Conservation (phyloP, 192 early-diverging fungal genomes). For the Podila horticola region DNA sequence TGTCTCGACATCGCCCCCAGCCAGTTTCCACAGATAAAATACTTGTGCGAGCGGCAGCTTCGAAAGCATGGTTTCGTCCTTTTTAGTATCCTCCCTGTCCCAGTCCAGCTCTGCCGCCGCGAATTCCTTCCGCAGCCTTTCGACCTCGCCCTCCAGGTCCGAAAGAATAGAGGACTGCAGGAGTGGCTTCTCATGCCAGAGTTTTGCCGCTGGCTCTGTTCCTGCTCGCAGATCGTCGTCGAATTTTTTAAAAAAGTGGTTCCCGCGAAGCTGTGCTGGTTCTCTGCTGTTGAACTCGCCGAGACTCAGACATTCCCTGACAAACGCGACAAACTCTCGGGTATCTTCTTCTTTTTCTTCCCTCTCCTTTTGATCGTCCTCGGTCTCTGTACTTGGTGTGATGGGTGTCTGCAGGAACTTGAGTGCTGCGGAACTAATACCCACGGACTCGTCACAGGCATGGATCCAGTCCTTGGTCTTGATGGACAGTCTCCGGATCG, state of each 20-base stretch:
- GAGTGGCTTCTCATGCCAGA: conserved; percentile 49
- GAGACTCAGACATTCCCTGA: conserved; percentile 24
- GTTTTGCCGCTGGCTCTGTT: background rate
- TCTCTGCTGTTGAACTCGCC: conserved; percentile 8
- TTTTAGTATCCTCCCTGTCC: background rate
- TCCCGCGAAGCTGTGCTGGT: conserved; percentile 18
- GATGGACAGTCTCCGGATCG: conserved; percentile 38
- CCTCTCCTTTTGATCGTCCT: background rate
- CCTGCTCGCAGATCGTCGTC: background rate
- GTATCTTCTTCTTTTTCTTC: background rate
- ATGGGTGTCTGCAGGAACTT: conserved; percentile 50
- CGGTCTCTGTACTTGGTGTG: conserved; percentile 5
- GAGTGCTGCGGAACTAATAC: conserved; percentile 57
- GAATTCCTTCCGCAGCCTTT: conserved; percentile 25
- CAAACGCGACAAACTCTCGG: conserved; percentile 11
- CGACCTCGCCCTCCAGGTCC: conserved; percentile 50
- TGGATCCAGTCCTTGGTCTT: conserved; percentile 34
- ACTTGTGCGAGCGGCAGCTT: conserved; percentile 62
- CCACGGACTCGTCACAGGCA: conserved; percentile 41
- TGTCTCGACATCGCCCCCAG: conserved; percentile 71
- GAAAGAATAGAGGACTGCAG: conserved; percentile 54
- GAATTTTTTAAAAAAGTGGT: conserved; percentile 26
- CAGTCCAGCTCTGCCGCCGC: background rate
- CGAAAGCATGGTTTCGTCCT: conserved; percentile 27
- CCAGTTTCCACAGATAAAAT: conserved; percentile 73